These are phyloP conservation scores for Neurospora intermedia DNA, from an alignment of 495 filamentous ascomycete species.

Conservation along the genomic window DNA sequence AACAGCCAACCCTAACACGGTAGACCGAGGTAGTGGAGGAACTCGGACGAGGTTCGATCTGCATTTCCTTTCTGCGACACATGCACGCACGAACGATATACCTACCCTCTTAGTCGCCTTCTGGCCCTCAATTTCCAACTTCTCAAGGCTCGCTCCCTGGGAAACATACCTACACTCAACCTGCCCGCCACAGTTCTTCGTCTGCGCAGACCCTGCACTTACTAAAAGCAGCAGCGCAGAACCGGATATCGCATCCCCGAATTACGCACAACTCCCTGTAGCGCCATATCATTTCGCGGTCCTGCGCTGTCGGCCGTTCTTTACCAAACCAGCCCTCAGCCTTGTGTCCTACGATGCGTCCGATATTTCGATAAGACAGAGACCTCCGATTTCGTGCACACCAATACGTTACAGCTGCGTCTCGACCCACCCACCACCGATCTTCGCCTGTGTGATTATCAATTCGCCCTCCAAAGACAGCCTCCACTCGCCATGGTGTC, in stretches of 20 bases:
- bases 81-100: not conserved
- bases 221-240: not conserved
- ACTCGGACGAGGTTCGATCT: not conserved
- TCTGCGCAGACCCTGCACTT: not conserved
- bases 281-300: not conserved
- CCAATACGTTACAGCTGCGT: not conserved
- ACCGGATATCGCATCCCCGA: not conserved
- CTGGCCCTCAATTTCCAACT: not conserved
- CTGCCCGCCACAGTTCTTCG: not conserved
- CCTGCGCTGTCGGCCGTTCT: not conserved
- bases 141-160: not conserved
- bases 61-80: not conserved
- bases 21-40: not conserved
- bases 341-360: not conserved
- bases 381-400: not conserved
- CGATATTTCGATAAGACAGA: not conserved
- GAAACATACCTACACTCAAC: not conserved
- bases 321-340: not conserved
- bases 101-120: not conserved
- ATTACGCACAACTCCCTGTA: not conserved
- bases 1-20: not conserved
- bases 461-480: not conserved
- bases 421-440: conserved; percentile 1
- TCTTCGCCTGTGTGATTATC: not conserved
- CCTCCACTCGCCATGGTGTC: conserved; percentile 28